These are phyloP conservation scores for Canavalia gladiata DNA, from an alignment of 306 rosid genomes.

Conservation along the genomic window DNA sequence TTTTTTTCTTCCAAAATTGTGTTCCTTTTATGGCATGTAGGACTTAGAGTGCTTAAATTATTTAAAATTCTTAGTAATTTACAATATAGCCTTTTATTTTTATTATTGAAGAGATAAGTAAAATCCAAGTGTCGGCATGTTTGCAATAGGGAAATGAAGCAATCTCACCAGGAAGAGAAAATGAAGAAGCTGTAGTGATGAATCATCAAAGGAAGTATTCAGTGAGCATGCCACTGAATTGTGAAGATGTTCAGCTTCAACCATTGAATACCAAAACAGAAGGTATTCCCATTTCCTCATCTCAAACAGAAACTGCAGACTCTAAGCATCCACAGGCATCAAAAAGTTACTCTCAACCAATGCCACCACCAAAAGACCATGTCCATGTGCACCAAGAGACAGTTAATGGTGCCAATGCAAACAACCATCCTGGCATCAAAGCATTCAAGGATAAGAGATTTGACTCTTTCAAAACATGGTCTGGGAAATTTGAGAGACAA, in stretches of 20 bases:
- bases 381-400: constrained; percentile 38
- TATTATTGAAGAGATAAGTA: not conserved
- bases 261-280: constrained; percentile 43
- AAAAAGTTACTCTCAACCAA: constrained; percentile 79
- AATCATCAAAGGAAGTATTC: constrained; percentile 66
- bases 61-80: not conserved
- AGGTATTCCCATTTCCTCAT: constrained; percentile 33
- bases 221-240: constrained; percentile 82
- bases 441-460: constrained; percentile 66
- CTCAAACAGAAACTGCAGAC: not conserved
- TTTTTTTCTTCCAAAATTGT: constrained; percentile 2
- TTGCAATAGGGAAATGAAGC: constrained; percentile 58
- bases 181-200: constrained; percentile 45
- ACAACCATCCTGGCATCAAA: constrained; percentile 51
- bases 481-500: constrained; percentile 81
- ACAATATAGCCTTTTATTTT: not conserved
- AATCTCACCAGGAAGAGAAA: constrained; percentile 36
- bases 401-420: not conserved
- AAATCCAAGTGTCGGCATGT: constrained; percentile 16
- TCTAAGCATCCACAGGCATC: constrained; percentile 46
- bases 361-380: constrained; percentile 43
- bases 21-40: constrained; percentile 12
- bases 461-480: constrained; percentile 86
- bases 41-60: not conserved
- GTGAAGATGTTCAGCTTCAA: constrained; percentile 50